Conservation (phyloP, 2,329 filamentous ascomycete species). For the Hirsutella minnesotensis region DNA sequence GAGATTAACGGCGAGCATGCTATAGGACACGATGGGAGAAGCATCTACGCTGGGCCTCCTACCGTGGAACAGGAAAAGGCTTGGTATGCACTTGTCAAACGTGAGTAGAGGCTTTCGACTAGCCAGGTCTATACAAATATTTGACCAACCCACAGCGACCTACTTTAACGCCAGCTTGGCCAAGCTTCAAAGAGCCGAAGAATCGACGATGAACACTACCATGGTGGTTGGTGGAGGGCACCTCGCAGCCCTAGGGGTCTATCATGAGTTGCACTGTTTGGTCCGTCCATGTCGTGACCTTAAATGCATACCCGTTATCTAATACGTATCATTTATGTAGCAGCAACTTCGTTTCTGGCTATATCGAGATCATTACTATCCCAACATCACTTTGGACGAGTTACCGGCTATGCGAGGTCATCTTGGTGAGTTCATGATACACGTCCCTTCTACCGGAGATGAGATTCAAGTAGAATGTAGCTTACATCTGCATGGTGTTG, state of each 20-base stretch:
- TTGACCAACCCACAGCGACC: no score
- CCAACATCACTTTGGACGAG: neutral
- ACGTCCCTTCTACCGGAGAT: no score
- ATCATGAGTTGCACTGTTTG: conserved; percentile 1
- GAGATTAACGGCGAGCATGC: neutral
- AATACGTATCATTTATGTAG: neutral
- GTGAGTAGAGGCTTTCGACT: no score
- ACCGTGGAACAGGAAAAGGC: neutral
- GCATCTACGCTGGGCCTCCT: neutral
- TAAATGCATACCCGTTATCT: neutral
- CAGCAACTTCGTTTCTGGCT: neutral
- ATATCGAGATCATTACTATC: neutral
- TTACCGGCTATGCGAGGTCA: neutral
- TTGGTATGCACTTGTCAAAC: neutral
- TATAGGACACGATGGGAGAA: neutral
- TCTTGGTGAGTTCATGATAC: neutral
- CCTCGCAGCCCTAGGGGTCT: neutral
- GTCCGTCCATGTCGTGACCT: neutral
- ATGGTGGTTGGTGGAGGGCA: neutral
- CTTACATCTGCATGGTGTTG: neutral
- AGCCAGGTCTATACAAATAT: no score
- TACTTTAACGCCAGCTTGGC: neutral
- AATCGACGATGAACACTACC: neutral
- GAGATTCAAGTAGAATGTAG: no score
- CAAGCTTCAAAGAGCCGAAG: neutral